These are phyloP conservation scores for Tulasnella sp. DNA, from an alignment of 768 basidiomycete genomes.

Conservation along the genomic window DNA sequence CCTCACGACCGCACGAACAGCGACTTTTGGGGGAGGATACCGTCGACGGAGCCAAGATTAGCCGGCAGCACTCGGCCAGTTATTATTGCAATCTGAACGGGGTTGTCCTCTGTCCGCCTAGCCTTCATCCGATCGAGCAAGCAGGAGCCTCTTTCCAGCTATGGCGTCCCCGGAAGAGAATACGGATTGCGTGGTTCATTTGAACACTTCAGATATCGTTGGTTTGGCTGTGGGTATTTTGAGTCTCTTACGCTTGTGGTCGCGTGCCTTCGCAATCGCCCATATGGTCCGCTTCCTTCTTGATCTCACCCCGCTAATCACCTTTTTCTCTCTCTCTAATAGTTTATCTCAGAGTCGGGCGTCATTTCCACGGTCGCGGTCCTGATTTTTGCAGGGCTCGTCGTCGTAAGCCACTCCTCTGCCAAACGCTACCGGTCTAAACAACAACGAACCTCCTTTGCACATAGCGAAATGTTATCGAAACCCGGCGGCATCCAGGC, in stretches of 20 bases:
- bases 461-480: slow-evolving; percentile 15
- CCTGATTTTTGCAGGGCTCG: slow-evolving; percentile 7
- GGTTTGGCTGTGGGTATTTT: slow-evolving; percentile 12
- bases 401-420: not conserved
- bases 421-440: not conserved
- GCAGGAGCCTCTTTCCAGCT: not conserved
- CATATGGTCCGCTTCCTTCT: not conserved
- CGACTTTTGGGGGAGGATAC: not conserved
- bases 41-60: not conserved
- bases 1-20: not conserved
- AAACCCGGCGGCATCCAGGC: slow-evolving; percentile 6
- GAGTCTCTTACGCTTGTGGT: not conserved
- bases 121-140: not conserved
- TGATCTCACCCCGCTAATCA: not conserved
- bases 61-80: not conserved
- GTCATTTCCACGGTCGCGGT: slow-evolving; percentile 16
- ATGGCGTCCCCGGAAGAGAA: not conserved
- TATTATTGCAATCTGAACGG: not conserved
- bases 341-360: slow-evolving; percentile 17
- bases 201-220: slow-evolving; percentile 16
- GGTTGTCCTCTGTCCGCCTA: not conserved
- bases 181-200: not conserved
- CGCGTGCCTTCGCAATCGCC: not conserved
- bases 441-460: not conserved
- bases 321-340: not conserved